These are phyloP conservation scores for Ascochyta fabae DNA, from an alignment of 2,329 filamentous ascomycete genomes.

Conservation along the genomic window DNA sequence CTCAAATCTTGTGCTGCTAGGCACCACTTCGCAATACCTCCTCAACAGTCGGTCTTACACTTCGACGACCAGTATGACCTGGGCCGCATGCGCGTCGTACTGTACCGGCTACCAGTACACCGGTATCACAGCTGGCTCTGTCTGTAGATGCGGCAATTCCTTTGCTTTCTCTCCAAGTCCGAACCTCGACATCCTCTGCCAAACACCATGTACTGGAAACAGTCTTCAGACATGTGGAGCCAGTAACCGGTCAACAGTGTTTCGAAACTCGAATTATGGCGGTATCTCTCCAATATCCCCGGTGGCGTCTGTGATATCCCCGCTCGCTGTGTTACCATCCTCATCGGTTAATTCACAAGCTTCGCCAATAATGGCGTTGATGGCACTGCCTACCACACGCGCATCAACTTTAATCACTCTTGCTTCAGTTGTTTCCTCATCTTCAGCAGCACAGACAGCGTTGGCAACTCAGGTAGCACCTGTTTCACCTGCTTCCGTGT, in stretches of 20 bases:
- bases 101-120: conserved; percentile 2
- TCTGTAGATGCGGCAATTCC: conserved; percentile 1
- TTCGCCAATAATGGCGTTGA: too few relatives aligned
- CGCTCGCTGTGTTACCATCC: too few relatives aligned
- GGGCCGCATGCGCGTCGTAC: neutral
- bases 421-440: too few relatives aligned
- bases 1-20: neutral
- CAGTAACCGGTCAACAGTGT: neutral
- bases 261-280: neutral
- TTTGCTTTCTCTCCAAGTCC: neutral
- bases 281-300: too few relatives aligned
- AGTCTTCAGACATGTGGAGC: neutral
- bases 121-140: neutral
- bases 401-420: too few relatives aligned
- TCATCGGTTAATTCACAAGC: too few relatives aligned
- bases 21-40: neutral
- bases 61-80: neutral
- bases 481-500: too few relatives aligned
- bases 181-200: neutral
- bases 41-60: neutral
- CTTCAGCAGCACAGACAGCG: too few relatives aligned
- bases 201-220: conserved; percentile 1
- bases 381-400: too few relatives aligned
- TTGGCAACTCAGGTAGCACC: too few relatives aligned
- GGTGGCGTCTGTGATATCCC: too few relatives aligned